A percentile compares a stretch with the other conserved stretches of the same genome.
These are phyloP conservation scores for Phytophthora rubi DNA, from an alignment of 352 stramenopile species.

Conservation along the genomic window DNA sequence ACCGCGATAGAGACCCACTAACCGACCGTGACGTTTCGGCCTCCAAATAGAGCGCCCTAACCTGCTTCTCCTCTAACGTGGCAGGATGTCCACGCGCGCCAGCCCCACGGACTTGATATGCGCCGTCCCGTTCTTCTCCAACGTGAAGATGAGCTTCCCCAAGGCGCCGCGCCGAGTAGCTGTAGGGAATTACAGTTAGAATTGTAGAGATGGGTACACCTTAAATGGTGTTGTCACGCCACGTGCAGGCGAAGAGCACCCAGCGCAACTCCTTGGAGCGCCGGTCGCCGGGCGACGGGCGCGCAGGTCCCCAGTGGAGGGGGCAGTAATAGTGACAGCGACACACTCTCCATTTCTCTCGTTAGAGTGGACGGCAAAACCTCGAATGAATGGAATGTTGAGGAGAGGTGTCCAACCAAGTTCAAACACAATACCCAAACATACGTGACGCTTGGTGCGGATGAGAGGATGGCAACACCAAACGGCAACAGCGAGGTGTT, in stretches of 20 bases:
- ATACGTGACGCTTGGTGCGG: slow-evolving; percentile 8
- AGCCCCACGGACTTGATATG: slow-evolving; percentile 84
- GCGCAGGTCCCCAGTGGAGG: slow-evolving; percentile 40
- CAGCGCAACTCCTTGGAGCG: slow-evolving; percentile 80
- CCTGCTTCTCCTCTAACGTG: slow-evolving; percentile 51
- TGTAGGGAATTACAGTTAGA: slow-evolving; percentile 4
- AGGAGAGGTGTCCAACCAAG: slow-evolving; percentile 1
- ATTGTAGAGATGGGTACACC: background rate
- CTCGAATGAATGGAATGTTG: slow-evolving; percentile 1
- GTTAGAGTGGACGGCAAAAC: background rate
- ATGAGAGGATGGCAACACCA: slow-evolving; percentile 21
- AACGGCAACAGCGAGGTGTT: background rate
- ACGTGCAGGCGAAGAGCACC: slow-evolving; percentile 77
- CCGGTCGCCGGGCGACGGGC: slow-evolving; percentile 55
- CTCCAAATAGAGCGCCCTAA: slow-evolving; percentile 63
- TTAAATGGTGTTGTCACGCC: background rate
- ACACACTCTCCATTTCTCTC: slow-evolving; percentile 4
- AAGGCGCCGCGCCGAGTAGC: slow-evolving; percentile 62
- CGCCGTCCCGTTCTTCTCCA: slow-evolving; percentile 59
- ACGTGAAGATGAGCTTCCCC: slow-evolving; percentile 85
- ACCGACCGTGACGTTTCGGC: slow-evolving; percentile 52
- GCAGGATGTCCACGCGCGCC: slow-evolving; percentile 46
- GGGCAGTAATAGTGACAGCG: background rate
- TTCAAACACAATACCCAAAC: slow-evolving; percentile 20
- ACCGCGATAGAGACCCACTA: slow-evolving; percentile 73